Conservation (phyloP, 495 filamentous ascomycete genomes). For the Hyaloscypha bicolor region DNA sequence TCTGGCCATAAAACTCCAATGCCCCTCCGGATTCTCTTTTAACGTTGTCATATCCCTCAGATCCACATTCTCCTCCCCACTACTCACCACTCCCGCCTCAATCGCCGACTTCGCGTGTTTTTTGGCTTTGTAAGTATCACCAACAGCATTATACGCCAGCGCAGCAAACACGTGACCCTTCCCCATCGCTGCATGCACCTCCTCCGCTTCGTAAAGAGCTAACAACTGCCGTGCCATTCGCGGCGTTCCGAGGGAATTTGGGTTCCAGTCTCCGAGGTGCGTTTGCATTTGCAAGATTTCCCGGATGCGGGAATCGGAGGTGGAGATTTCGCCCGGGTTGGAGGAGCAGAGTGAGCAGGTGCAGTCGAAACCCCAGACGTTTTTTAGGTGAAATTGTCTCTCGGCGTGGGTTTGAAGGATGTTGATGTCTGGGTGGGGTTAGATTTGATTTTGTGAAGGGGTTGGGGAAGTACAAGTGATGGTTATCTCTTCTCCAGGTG, state of each 20-base stretch:
- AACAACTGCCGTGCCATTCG: slow-evolving; percentile 22
- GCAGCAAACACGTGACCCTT: slow-evolving; percentile 30
- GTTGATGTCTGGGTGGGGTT: slow-evolving; percentile 25
- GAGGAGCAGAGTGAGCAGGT: slow-evolving; percentile 26
- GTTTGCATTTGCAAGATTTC: slow-evolving; percentile 22
- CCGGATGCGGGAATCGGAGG: slow-evolving; percentile 21
- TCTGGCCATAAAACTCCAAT: slow-evolving; percentile 30
- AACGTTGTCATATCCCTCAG: slow-evolving; percentile 22
- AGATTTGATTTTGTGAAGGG: background rate
- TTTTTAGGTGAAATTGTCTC: slow-evolving; percentile 11
- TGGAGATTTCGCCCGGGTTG: background rate
- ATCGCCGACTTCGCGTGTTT: slow-evolving; percentile 27
- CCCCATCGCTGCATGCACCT: slow-evolving; percentile 24
- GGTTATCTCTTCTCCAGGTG: slow-evolving; percentile 30
- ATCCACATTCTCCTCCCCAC: slow-evolving; percentile 17
- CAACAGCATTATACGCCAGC: slow-evolving; percentile 29
- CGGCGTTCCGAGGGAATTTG: slow-evolving; percentile 25
- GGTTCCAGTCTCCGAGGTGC: slow-evolving; percentile 20
- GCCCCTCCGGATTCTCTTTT: slow-evolving; percentile 20
- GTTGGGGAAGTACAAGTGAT: slow-evolving; percentile 24
- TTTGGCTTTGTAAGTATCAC: slow-evolving; percentile 16
- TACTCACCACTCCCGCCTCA: slow-evolving; percentile 22
- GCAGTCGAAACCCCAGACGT: slow-evolving; percentile 27
- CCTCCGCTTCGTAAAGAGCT: slow-evolving; percentile 21
- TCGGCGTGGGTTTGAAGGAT: slow-evolving; percentile 23